Conservation (phyloP, 2,329 filamentous ascomycete genomes). For the Scedosporium apiospermum region DNA sequence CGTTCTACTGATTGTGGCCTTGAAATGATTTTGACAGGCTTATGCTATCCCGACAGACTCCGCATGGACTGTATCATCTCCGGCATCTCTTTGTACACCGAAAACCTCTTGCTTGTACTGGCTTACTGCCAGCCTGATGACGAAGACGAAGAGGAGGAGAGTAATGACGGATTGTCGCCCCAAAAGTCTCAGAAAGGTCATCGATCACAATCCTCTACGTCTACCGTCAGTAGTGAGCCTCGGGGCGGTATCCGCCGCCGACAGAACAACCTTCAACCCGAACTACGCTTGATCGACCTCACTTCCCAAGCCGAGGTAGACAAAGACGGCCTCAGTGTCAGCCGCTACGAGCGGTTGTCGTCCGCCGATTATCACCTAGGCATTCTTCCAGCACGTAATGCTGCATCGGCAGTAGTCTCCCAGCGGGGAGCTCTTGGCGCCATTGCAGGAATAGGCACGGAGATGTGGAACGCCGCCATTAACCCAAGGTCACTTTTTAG, state of each 20-base stretch:
- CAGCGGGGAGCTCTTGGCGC: constrained; percentile 67
- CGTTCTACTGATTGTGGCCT: not conserved
- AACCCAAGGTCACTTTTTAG: constrained; percentile 82
- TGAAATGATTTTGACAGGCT: not conserved
- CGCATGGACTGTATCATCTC: constrained; percentile 97
- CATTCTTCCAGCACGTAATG: constrained; percentile 64
- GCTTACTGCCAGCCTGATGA: constrained; percentile 75
- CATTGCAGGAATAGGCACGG: constrained; percentile 59
- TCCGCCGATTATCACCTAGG: constrained; percentile 88
- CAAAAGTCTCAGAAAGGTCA: constrained; percentile 12
- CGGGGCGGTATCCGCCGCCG: constrained; percentile 59
- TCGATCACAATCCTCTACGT: constrained; percentile 34
- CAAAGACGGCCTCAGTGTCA: constrained; percentile 77
- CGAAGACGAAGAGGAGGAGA: constrained; percentile 36
- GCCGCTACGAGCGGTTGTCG: constrained; percentile 75
- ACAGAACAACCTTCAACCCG: constrained; percentile 74
- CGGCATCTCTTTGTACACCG: constrained; percentile 92
- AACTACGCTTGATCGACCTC: constrained; percentile 84
- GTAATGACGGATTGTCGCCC: constrained; percentile 8
- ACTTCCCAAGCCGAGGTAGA: constrained; percentile 79
- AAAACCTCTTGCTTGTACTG: constrained; percentile 80
- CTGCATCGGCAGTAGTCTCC: constrained; percentile 48
- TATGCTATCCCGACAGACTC: constrained; percentile 46
- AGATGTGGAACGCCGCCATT: constrained; percentile 85
- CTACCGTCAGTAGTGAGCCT: constrained; percentile 46